Conservation (phyloP, 805 yeast genomes). For the Allodekkera sacchari region DNA sequence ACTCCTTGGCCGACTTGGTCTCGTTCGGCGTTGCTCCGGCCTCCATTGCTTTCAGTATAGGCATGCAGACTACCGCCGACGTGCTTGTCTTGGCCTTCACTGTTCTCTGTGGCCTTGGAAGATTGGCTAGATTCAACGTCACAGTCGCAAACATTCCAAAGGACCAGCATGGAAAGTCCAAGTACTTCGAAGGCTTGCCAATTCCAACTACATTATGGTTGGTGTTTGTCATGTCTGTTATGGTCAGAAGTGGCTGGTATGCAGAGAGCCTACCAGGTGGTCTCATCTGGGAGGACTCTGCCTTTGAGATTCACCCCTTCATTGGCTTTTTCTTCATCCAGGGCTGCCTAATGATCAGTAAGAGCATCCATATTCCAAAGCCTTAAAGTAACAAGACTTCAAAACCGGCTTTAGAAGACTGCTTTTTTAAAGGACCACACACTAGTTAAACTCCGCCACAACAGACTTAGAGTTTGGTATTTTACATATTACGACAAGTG, state of each 20-base stretch:
- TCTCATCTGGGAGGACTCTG: conserved; percentile 39
- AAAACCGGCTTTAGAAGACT: no score
- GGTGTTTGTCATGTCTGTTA: conserved; percentile 63
- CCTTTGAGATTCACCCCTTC: conserved; percentile 69
- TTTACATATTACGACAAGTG: neutral
- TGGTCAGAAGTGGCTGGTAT: conserved; percentile 39
- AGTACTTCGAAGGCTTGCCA: conserved; percentile 94
- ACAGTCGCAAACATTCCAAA: conserved; percentile 90
- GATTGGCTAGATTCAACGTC: conserved; percentile 93
- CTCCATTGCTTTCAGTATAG: conserved; percentile 82
- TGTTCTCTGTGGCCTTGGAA: conserved; percentile 87
- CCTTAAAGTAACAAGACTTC: conserved; percentile 31
- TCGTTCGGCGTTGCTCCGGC: conserved; percentile 97
- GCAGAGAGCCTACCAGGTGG: conserved; percentile 59
- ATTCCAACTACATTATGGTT: conserved; percentile 80
- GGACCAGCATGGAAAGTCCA: conserved; percentile 77
- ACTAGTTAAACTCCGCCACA: no score
- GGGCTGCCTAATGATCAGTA: conserved; percentile 88
- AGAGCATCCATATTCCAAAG: conserved; percentile 86
- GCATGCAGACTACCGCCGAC: conserved; percentile 79
- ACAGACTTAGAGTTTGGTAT: neutral
- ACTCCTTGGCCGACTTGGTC: conserved; percentile 89
- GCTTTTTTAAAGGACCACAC: no score
- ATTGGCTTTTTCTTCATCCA: conserved; percentile 58
- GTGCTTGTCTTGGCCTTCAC: conserved; percentile 69